Evolutionary conservation across 2,329 filamentous ascomycete species (phyloP), one percentile per base, ranked within the genome.

Genomic region (Xylariaceae sp.): DNA sequence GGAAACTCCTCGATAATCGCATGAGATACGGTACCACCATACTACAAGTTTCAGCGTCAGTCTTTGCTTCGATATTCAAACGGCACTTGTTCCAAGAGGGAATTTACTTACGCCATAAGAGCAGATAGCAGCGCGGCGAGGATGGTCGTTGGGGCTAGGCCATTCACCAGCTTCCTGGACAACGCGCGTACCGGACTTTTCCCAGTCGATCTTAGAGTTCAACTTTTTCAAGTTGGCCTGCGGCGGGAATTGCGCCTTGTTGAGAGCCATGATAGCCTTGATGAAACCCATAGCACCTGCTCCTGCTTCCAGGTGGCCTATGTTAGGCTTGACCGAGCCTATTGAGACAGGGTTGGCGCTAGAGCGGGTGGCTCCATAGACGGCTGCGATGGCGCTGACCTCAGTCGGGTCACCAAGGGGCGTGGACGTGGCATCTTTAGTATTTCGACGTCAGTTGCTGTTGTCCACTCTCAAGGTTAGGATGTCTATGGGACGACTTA

Each of bases 361-460:
- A 26, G 26, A 26, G 8, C 26, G 45, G 12, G 48, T 56, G 19
- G 55, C 13, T 29, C 53, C 52, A n/a, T 51, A 61, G 4, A 58
- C 51, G 8, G 54, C 59, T n/a, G 59, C 48, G 32, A 73, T 65
- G 10, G 52, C 56, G 65, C 70, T 12, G 44, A 51, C 16, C 67
- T 66, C 55, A 57, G 52, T 60, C 1, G 70, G 67, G 48, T 74
- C 72, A 4, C 71, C 72, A 3, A 65, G 62, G 5, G 55, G 53
- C 6, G 72, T 74, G 1, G 68, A 69, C 0, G 72, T 73, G 2
- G 69, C 71, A 41, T 74, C 71, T 8, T 26, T 8, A 19, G 15
- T 19, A 34, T 47, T 32, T 10, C 10, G 3, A 21, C 3, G 39
- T 41, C 39, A 41, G 39, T 12, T 12, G 12, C 15, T 10, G 9